Percentiles rank a stretch among this genome's conserved stretches.
Evolutionary conservation across 176 grass and related monocot species (phyloP).

Genomic region (Zoysia pacifica): DNA sequence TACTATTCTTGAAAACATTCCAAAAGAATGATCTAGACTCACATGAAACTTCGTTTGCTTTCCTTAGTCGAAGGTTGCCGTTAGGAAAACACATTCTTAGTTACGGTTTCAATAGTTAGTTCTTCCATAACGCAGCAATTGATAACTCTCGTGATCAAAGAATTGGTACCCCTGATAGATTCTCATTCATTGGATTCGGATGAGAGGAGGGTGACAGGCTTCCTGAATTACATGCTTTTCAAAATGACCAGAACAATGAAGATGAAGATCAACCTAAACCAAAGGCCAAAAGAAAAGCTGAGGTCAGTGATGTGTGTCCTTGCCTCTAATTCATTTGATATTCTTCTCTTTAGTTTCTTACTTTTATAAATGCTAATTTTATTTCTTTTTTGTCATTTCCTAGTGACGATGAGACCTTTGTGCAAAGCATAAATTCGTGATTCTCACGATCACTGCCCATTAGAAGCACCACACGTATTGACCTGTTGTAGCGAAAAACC

Average conservation of each 20-base stretch:
- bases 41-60: too few species aligned
- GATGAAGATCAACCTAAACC: constrained; percentile 59
- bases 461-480: not conserved
- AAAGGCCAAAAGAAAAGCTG: constrained; percentile 72
- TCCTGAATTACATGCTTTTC: constrained; percentile 45
- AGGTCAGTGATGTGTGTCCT: constrained; percentile 39
- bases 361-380: not conserved
- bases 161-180: constrained; percentile 72
- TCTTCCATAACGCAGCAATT: not conserved
- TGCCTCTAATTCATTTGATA: constrained; percentile 1
- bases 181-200: constrained; percentile 93
- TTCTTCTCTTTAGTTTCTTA: constrained; percentile 4
- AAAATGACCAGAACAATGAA: constrained; percentile 73
- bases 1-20: not conserved
- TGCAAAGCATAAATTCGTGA: not conserved
- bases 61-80: too few species aligned
- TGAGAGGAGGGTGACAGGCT: constrained; percentile 66
- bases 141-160: constrained; percentile 34
- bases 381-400: not conserved
- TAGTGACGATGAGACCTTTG: not conserved
- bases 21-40: not conserved
- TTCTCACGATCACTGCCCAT: not conserved
- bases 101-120: not conserved
- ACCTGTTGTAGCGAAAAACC: not conserved
- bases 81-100: too few species aligned